Evolutionary conservation across 2,329 filamentous ascomycete genomes (phyloP).

Genomic region (Monosporascus cannonballus): DNA sequence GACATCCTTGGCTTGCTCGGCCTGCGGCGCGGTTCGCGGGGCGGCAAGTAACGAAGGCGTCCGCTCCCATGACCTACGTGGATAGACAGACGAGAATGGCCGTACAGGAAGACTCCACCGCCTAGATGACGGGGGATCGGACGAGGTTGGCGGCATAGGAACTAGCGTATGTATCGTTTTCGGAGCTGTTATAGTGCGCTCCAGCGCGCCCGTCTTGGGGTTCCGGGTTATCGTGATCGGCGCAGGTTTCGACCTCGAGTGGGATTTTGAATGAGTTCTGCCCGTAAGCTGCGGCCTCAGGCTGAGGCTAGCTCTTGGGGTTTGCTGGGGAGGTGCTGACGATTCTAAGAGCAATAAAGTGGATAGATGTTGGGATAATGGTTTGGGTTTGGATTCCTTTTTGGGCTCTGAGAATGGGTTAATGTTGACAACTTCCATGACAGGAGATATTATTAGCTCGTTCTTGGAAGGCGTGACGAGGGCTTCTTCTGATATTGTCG

Average conservation of each 20-base stretch:
- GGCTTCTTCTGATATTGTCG: constrained; percentile 1
- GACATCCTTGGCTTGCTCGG: neutral
- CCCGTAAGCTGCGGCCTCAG: constrained; percentile 14
- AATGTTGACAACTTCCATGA: neutral
- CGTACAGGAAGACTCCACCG: constrained; percentile 6
- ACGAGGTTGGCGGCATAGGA: constrained; percentile 2
- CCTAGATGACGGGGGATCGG: constrained; percentile 2
- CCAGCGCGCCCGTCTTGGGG: constrained; percentile 13
- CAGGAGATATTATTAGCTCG: neutral
- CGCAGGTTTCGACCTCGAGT: constrained; percentile 13
- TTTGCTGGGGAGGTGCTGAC: neutral
- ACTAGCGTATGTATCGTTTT: constrained; percentile 3
- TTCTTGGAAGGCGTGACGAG: neutral
- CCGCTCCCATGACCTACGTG: constrained; percentile 1
- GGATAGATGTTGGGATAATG: constrained; percentile 5
- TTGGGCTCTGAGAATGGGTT: neutral
- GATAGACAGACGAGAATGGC: neutral
- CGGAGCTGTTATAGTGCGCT: neutral
- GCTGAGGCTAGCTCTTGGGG: constrained; percentile 6
- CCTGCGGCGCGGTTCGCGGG: neutral
- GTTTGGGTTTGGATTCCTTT: constrained; percentile 9
- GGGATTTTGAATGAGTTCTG: constrained; percentile 10
- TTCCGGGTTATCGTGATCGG: constrained; percentile 19
- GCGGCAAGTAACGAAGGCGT: neutral
- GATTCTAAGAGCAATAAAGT: constrained; percentile 5